Evolutionary conservation across 352 stramenopile species (phyloP), one percentile per base, ranked within the genome.

Genomic region (Peronosclerospora sorghi): DNA sequence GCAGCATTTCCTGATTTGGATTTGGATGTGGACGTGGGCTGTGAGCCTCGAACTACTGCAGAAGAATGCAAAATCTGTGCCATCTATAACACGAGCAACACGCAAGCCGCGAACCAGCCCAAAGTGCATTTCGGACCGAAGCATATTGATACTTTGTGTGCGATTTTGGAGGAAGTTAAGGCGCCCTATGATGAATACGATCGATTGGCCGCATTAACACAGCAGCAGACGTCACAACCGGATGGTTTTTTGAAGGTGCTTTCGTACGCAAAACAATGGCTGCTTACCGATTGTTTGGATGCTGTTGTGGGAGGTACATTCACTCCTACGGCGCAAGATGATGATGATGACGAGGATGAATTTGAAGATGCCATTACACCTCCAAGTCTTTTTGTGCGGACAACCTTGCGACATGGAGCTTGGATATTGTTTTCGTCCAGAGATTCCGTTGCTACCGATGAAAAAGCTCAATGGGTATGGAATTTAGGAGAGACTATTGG

Each of bases 361-460:
- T 93, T 90, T 62, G 77, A 90, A 43, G 80, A 93, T 56, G 80
- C 80, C 5, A 86, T 93, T 27, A 86, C 80, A 7, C 80, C 80
- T 5, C 80, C 80, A n/a, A 90, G 62, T 41, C 56, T 93, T 7
- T 86, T 56, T 12, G 47, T 93, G 51, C 55, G 64, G 13, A 54
- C 67, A 21, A 35, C 48, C 10, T 46, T 90, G 40, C 32, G 48
- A 0, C 36, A 82, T 42, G 73, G 77, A 30, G 48, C 83, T 10
- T 54, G 44, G 15, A 48, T 87, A 17, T 62, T 75, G 6, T 69
- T 89, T 42, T 73, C 65, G 30, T 67, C 73, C 14, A 56, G 65
- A 40, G 62, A 65, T 14, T 30, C 21, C 26, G 30, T 43, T 24
- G 20, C 42, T 6, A 30, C 14, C 2, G 41, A 51, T 36, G 27